Base-by-base conservation (phyloP, 495 filamentous ascomycete species). In the Parathielavia hyrcaniae region DNA sequence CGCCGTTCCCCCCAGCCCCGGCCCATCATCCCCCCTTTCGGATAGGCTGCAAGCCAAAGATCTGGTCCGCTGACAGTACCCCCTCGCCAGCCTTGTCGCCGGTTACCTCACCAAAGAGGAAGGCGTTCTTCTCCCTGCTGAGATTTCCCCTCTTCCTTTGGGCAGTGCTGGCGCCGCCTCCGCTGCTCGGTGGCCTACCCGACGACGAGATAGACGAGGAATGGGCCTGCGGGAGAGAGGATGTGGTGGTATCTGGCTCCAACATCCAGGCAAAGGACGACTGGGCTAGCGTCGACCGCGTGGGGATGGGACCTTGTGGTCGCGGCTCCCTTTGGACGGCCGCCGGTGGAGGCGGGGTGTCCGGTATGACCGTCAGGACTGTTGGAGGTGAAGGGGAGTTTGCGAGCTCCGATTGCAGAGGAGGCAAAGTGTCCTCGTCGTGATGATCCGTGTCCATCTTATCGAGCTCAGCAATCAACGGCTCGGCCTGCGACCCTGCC, bases 221-320 rank as follows among this genome's bases (percentile, higher is more conserved):
- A 53, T 16, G 63, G 44, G 11, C 59, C 26, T 14, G 38, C 4
- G 47, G 17, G 0, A 62, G 51, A 6, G 55, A 65, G 5, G 61
- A 63, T 22, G 53, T n/a, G n/a, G 63, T 66, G 0, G 61, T 65
- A 48, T 79, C 79, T 16, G 79, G 78, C 47, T 83, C 82, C 2
- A 98, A 79, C 91, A 98, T 97, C 91, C 91, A 98, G 12, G 91
- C 87, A 68, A 96, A 97, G 10, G 84, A 86, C 30, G 91, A 90
- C 59, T 96, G 85, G 16, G 90, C 86, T 16, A 98, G 76, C 16
- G 79, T 79, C 16, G 86, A 86, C 13, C 88, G 77, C 3, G 82
- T 80, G 0, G 78, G 80, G n/a, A 81, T 74, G 5, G 75, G 73
- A 12, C 63, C 69, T 0, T 57, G 45, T 36, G 65, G 67, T 7